Evolutionary conservation across 1,284 basidiomycete species (phyloP), one percentile per base, ranked within the genome.

Genomic region (Anthracocystis setariae): DNA sequence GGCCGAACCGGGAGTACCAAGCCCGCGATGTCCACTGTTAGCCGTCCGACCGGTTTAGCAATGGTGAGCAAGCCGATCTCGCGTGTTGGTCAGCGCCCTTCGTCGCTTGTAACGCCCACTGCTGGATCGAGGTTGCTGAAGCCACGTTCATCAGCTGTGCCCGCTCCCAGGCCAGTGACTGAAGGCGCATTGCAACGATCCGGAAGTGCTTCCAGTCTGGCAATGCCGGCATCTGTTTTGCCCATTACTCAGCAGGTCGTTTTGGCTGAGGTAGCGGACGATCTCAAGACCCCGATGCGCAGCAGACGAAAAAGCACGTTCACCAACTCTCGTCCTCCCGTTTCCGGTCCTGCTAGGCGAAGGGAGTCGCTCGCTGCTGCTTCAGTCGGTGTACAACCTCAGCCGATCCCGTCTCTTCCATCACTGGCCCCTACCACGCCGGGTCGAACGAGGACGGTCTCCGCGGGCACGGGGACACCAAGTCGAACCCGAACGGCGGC

Each of bases 281-380:
- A 57, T 15, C 53, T 32, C 32, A 66, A 62, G 43, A 71, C 68
- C 17, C 68, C 68, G 0, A 52, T 71, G 62, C 58, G 62, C 8
- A 52, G 51, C 23, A 49, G 69, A n/a, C 58, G 69, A 15, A 72
- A 72, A 46, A 59, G 55, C 47, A 66, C 63, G 0, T 65, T 71
- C 44, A 71, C 68, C 38, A 52, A 21, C 48, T 48, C 63, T 3
- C 63, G 69, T 4, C 63, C 69, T 7, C 69, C 69, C 20, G 69
- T 72, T 0, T 66, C 59, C 2, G 69, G 69, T 5, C 54, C 57
- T 3, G 63, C 56, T 3, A 48, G 51, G 2, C 62, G 69, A 17
- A 27, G 69, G 5, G 69, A 72, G 21, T 62, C 58, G 2, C 59
- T 72, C 3, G 58, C 47, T 5, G 56, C 67, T 13, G 18, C 61